Base-by-base conservation (phyloP, 768 basidiomycete species). In the Glaciozyma martinii region DNA sequence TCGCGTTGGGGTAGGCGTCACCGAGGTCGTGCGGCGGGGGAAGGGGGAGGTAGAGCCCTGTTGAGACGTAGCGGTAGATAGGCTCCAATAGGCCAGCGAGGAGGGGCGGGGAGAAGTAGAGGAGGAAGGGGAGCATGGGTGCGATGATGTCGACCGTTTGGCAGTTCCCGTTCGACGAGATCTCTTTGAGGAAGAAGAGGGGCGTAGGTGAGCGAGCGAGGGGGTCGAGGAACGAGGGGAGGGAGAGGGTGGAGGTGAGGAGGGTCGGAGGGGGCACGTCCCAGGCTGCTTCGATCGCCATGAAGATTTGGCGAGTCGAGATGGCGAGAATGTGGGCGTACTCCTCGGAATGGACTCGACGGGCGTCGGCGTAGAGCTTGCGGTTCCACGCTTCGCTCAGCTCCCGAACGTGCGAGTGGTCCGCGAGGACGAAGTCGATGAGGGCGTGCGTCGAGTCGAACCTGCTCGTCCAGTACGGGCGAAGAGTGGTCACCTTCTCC, bases 121-220 rank as follows among this genome's bases (percentile, higher is more conserved):
- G 23, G 59, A 72, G 59, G 64, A 66, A 63, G 16, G 65, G 63
- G 25, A 65, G 61, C 57, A 69, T 60, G 6, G 65, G 63, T 1
- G 65, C 61, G 49, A 69, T 55, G 27, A 69, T 61, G 54, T 60
- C 64, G 33, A 69, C 44, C 9, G 65, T 65, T 6, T 57, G 61
- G 43, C 50, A 59, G 50, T 70, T 70, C n/a, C 69, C 69, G 59
- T 70, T 70, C 27, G 65, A 66, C 21, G 54, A 58, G 43, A 70
- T 64, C 56, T 70, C 69, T 25, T 70, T 70, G 15, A 70, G 61
- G 10, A 27, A 52, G 21, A 13, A 19, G 29, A 29, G 25, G 1
- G 66, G 29, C 12, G 10, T 40, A 40, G 37, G 1, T 61, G 66
- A 2, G 60, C 47, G 8, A 59, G 66, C 12, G 63, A n/a, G 3